A percentile compares a stretch with the other conserved stretches of the same genome.
These are phyloP conservation scores for Sherardia arvensis DNA, from an alignment of 257 asterid genomes.

Conservation along the genomic window DNA sequence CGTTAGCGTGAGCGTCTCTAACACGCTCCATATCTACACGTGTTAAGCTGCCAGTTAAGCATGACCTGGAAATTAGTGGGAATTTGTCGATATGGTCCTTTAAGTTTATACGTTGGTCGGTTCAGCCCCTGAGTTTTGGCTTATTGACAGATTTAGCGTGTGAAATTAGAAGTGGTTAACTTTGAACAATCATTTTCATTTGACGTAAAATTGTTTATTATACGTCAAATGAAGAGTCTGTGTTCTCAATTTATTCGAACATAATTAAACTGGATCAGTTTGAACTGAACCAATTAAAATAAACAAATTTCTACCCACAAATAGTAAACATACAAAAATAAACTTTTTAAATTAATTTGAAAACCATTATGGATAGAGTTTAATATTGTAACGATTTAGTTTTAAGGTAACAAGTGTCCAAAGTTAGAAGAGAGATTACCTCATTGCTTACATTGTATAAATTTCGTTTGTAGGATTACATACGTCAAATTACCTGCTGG, in stretches of 20 bases:
- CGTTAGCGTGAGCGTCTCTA: constrained; percentile 29
- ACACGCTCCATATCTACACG: constrained; percentile 27
- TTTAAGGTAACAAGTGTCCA: background rate
- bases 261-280: too few species aligned
- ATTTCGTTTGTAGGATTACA: background rate
- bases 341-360: too few species aligned
- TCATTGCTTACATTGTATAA: background rate
- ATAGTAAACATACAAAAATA: too few species aligned
- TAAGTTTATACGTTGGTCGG: background rate
- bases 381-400: background rate
- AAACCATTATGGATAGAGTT: background rate
- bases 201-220: too few species aligned
- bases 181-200: too few species aligned
- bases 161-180: background rate
- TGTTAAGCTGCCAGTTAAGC: constrained; percentile 8
- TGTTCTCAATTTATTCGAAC: too few species aligned
- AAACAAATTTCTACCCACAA: too few species aligned
- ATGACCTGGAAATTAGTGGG: background rate
- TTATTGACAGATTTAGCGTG: background rate
- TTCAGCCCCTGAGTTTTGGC: background rate
- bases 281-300: too few species aligned
- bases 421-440: background rate
- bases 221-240: too few species aligned
- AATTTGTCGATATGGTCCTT: background rate
- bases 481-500: background rate